These are phyloP conservation scores for Dalechampia spathulata DNA, from an alignment of 441 rosid genomes.

Conservation along the genomic window DNA sequence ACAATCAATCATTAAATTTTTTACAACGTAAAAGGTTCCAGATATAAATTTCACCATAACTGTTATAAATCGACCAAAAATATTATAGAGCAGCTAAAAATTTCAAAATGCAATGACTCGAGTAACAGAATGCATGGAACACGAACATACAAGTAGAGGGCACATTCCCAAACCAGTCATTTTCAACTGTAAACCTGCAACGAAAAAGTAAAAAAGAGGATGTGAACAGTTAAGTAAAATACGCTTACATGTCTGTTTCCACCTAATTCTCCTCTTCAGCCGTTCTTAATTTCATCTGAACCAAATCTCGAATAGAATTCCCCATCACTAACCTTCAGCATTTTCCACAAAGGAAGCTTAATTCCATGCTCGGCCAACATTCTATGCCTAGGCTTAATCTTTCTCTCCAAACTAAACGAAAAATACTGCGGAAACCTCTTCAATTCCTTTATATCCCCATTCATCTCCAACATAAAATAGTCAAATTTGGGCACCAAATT, in stretches of 20 bases:
- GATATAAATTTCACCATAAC: no score
- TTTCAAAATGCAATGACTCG: no score
- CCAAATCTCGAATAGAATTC: slow-evolving; percentile 47
- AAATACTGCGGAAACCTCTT: slow-evolving; percentile 79
- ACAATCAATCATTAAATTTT: no score
- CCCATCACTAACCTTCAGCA: slow-evolving; percentile 78
- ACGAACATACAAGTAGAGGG: no score
- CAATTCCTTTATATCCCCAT: slow-evolving; percentile 52
- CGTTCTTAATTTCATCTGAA: slow-evolving; percentile 43
- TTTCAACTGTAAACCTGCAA: no score
- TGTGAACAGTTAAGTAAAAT: background rate
- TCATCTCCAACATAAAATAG: slow-evolving; percentile 55
- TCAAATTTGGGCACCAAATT: slow-evolving; percentile 59
- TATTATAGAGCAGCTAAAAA: no score
- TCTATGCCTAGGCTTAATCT: slow-evolving; percentile 73
- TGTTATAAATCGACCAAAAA: no score
- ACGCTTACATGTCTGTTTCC: slow-evolving; percentile 14
- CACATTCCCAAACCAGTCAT: no score
- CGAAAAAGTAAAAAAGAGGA: no score
- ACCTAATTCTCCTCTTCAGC: slow-evolving; percentile 23
- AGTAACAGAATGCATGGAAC: no score
- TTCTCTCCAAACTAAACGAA: slow-evolving; percentile 79
- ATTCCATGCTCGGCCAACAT: slow-evolving; percentile 51
- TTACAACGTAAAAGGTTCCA: no score
- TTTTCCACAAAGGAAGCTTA: slow-evolving; percentile 51